phyloP scores from a whole-genome alignment of 495 filamentous ascomycete species.

The Cryomyces minteri region DNA sequence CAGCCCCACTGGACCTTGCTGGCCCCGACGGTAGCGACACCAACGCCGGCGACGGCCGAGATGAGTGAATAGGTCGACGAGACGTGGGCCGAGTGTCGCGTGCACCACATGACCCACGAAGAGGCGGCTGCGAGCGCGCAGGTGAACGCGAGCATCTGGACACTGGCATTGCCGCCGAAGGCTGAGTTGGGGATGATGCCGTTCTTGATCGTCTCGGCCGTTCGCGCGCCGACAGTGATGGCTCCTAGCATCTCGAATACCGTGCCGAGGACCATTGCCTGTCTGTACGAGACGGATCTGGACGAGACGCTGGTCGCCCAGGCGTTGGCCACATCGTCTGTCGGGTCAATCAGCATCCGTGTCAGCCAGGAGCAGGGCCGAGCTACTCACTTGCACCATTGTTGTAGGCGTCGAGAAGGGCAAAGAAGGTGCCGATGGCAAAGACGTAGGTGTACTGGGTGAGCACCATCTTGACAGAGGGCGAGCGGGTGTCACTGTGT shows the following conservation, averaged over 20 bases:
- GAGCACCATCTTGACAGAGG: too few relatives aligned
- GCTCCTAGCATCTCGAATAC: slow-evolving; percentile 41
- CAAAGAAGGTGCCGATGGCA: slow-evolving; percentile 59
- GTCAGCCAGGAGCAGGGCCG: too few relatives aligned
- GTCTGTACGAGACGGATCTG: slow-evolving; percentile 9
- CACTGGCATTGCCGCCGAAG: slow-evolving; percentile 32
- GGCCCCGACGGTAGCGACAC: slow-evolving; percentile 36
- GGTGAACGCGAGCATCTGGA: slow-evolving; percentile 42
- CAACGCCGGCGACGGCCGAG: background rate
- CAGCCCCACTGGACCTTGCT: slow-evolving; percentile 40
- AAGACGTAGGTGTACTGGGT: slow-evolving; percentile 58
- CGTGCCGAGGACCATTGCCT: slow-evolving; percentile 11
- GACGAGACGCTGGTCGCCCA: slow-evolving; percentile 13
- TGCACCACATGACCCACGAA: slow-evolving; percentile 38
- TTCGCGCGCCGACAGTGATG: slow-evolving; percentile 41
- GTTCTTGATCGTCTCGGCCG: slow-evolving; percentile 48
- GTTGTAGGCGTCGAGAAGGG: slow-evolving; percentile 55
- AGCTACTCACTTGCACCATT: slow-evolving; percentile 40
- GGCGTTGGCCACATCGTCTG: slow-evolving; percentile 17
- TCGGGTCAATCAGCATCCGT: too few relatives aligned
- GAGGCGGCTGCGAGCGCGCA: slow-evolving; percentile 37
- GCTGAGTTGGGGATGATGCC: slow-evolving; percentile 36
- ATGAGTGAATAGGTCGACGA: slow-evolving; percentile 48
- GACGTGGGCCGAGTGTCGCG: slow-evolving; percentile 36
- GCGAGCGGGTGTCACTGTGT: too few relatives aligned